A percentile compares a stretch with the other conserved stretches of the same genome.
These are phyloP conservation scores for Penicillium sp. DNA, from an alignment of 2,329 filamentous ascomycete species.

Conservation along the genomic window DNA sequence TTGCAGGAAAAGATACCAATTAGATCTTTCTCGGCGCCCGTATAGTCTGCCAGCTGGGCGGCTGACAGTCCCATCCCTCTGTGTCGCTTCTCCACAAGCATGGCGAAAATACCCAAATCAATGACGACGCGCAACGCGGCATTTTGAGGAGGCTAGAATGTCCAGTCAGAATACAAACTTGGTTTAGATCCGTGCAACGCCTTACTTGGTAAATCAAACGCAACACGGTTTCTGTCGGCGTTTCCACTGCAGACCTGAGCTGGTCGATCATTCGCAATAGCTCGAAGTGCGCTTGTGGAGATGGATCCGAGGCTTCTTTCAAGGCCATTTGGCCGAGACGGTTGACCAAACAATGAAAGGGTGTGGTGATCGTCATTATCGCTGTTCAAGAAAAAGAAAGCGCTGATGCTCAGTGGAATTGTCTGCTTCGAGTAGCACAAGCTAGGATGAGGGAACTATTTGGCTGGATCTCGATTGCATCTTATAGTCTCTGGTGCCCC, in stretches of 20 bases:
- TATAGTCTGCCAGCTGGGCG: slow-evolving; percentile 26
- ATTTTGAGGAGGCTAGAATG: slow-evolving; percentile 33
- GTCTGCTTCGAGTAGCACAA: slow-evolving; percentile 2
- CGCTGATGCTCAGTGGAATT: neutral
- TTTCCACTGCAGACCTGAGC: slow-evolving; percentile 30
- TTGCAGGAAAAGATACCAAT: slow-evolving; percentile 25
- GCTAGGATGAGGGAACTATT: slow-evolving; percentile 7
- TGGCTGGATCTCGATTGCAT: slow-evolving; percentile 3
- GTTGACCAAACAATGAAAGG: slow-evolving; percentile 13
- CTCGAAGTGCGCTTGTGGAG: slow-evolving; percentile 25
- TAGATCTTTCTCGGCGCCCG: slow-evolving; percentile 30
- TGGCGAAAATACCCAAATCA: slow-evolving; percentile 30
- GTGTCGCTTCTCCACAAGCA: slow-evolving; percentile 23
- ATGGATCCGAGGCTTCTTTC: slow-evolving; percentile 18
- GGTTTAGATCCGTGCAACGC: neutral
- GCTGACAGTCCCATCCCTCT: slow-evolving; percentile 25
- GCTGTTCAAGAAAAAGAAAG: neutral
- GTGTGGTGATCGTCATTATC: slow-evolving; percentile 19
- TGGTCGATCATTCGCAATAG: slow-evolving; percentile 31
- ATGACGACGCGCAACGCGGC: slow-evolving; percentile 32
- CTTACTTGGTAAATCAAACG: slow-evolving; percentile 37
- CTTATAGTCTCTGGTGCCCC: neutral
- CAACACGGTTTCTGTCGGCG: slow-evolving; percentile 32
- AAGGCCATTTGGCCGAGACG: slow-evolving; percentile 16
- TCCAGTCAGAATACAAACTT: neutral